Evolutionary conservation across 1,284 basidiomycete genomes (phyloP), one percentile per base, ranked within the genome.

Genomic region (Leccinum subfulvum): DNA sequence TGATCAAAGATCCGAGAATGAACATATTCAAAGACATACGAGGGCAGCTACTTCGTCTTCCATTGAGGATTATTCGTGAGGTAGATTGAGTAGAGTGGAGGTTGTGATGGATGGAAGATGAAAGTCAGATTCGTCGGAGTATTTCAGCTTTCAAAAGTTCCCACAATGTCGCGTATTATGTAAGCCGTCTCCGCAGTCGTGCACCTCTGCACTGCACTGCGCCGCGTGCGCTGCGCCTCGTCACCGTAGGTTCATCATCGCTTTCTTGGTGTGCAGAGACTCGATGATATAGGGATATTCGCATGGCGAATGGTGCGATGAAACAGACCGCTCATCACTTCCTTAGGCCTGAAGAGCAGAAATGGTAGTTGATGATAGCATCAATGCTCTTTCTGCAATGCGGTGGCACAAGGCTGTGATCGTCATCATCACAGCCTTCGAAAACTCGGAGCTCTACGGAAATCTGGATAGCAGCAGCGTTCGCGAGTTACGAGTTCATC

Each of bases 41-140:
- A 81, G 78, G 64, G 79, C 80, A 59, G 80, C 79, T 41, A 81
- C 77, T 73, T 81, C 79, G 53, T 81, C 80, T 70, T 80, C 79
- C 79, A 81, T 80, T 60, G 62, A 33, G 14, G 64, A 64, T 62
- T 62, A 57, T 61, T 62, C 51, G 68, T 59, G 62, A 41, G 69
- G 57, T 62, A 62, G 68, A 60, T 61, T 54, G 65, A 30, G 68
- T 58, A 59, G 58, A 51, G 67, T 55, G 63, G 60, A 59, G 59
- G 59, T 39, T 53, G 56, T 57, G 63, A 68, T 65, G 62, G 62
- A 66, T n/a, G 51, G 57, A 62, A 55, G 30, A 55, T 30, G 30
- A 55, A 55, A 55, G 54, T 55, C 52, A 53, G 66, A 70, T 70
- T 47, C 59, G 66, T 59, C 68, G 66, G 66, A 67, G 68, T 67